Percentiles rank a stretch among this genome's conserved stretches.
phyloP scores from a whole-genome alignment of 2,329 filamentous ascomycete genomes.

The Colletotrichum tanaceti region DNA sequence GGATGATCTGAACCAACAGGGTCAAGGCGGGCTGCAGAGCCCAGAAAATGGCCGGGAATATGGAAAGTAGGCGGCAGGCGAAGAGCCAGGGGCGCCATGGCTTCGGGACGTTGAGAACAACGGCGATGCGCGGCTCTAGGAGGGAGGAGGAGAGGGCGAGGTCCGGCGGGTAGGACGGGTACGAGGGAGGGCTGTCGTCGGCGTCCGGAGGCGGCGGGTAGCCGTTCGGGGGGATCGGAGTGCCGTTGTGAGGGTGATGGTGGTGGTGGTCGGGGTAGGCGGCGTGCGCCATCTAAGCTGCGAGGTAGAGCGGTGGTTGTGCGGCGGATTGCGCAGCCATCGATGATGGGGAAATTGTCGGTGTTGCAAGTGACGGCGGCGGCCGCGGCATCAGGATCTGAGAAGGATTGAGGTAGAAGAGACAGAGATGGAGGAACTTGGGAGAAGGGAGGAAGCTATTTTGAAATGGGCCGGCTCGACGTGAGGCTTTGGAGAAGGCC shows the following conservation, averaged over 20 bases:
- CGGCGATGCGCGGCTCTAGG: conserved; percentile 81
- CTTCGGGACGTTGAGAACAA: conserved; percentile 78
- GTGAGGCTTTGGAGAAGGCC: background rate
- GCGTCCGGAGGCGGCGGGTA: background rate
- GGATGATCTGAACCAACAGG: conserved; percentile 73
- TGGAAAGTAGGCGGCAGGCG: conserved; percentile 77
- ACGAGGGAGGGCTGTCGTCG: conserved; percentile 13
- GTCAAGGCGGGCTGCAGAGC: conserved; percentile 76
- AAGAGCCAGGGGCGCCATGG: conserved; percentile 81
- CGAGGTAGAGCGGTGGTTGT: conserved; percentile 18
- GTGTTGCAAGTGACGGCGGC: conserved; percentile 1
- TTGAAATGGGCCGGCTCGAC: background rate
- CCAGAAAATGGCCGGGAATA: conserved; percentile 78
- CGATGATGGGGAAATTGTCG: conserved; percentile 15
- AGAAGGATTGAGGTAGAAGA: background rate
- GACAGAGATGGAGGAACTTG: background rate
- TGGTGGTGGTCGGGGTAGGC: conserved; percentile 11
- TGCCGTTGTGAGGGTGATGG: conserved; percentile 5
- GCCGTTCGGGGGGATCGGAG: conserved; percentile 20
- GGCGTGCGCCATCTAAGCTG: conserved; percentile 31
- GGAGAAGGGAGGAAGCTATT: conserved; percentile 13
- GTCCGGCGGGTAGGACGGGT: conserved; percentile 30
- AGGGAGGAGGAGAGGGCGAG: conserved; percentile 52
- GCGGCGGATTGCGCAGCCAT: conserved; percentile 34
- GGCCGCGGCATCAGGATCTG: conserved; percentile 15